Evolutionary conservation across 805 yeast species (phyloP).

Genomic region (Grigorovia jiainica): DNA sequence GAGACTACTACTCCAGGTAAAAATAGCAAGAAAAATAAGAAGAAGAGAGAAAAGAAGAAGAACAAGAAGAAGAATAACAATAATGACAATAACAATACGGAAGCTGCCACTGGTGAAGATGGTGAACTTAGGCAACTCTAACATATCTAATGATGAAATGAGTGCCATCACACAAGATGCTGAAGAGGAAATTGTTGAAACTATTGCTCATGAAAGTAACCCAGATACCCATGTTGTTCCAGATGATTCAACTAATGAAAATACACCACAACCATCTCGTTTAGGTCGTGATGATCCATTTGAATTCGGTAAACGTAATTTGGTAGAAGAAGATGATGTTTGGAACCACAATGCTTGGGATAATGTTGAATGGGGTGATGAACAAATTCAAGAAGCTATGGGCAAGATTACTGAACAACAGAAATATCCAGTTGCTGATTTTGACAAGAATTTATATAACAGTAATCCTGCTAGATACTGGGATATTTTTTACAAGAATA

Average conservation of each 20-base stretch:
- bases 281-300: conserved; percentile 84
- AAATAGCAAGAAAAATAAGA: conserved; percentile 21
- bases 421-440: conserved; percentile 77
- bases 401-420: conserved; percentile 65
- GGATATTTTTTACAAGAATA: conserved; percentile 89
- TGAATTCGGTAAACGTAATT: conserved; percentile 78
- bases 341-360: conserved; percentile 93
- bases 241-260: conserved; percentile 6
- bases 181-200: conserved; percentile 15
- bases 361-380: conserved; percentile 95
- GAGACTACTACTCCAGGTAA: conserved; percentile 5
- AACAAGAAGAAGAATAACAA: conserved; percentile 1
- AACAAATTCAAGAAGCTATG: conserved; percentile 68
- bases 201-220: conserved; percentile 14
- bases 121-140: conserved; percentile 25
- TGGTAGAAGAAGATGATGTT: conserved; percentile 67
- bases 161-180: conserved; percentile 17
- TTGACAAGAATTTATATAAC: conserved; percentile 71
- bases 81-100: conserved; percentile 1
- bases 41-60: conserved; percentile 24
- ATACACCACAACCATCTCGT: conserved; percentile 30
- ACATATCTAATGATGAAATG: conserved; percentile 12
- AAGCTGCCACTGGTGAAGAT: conserved; percentile 10
- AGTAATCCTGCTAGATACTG: conserved; percentile 86
- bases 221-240: conserved; percentile 5